These are phyloP conservation scores for Malassezia vespertilionis DNA, from an alignment of 1,284 basidiomycete species.

Conservation along the genomic window DNA sequence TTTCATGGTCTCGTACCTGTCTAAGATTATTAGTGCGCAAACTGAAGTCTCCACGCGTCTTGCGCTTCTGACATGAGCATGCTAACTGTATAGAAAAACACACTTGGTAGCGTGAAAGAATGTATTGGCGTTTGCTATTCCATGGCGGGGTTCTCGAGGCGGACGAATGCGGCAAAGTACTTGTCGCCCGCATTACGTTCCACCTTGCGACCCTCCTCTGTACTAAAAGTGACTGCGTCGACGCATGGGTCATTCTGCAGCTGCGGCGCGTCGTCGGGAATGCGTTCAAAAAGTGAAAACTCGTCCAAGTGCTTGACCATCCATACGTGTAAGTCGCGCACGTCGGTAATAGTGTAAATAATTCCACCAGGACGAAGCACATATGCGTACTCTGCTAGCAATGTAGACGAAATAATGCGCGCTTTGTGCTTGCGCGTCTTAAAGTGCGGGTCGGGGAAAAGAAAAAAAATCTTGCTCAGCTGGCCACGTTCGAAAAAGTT, in stretches of 20 bases:
- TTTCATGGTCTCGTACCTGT: slow-evolving; percentile 86
- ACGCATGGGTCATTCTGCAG: slow-evolving; percentile 52
- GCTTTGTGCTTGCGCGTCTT: slow-evolving; percentile 95
- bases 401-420: slow-evolving; percentile 84
- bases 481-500: slow-evolving; percentile 91
- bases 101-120: background rate
- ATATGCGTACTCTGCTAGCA: slow-evolving; percentile 84
- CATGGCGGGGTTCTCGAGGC: slow-evolving; percentile 25
- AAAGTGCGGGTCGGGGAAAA: slow-evolving; percentile 99
- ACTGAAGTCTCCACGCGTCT: slow-evolving; percentile 83
- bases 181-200: slow-evolving; percentile 81
- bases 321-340: slow-evolving; percentile 86
- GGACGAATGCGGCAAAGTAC: slow-evolving; percentile 69
- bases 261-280: slow-evolving; percentile 63
- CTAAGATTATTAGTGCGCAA: slow-evolving; percentile 85
- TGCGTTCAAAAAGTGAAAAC: slow-evolving; percentile 74
- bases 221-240: slow-evolving; percentile 45
- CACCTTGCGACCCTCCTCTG: slow-evolving; percentile 93
- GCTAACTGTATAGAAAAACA: background rate
- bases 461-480: slow-evolving; percentile 72
- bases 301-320: slow-evolving; percentile 76
- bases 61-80: slow-evolving; percentile 57
- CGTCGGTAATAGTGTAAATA: slow-evolving; percentile 96
- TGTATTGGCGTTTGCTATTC: slow-evolving; percentile 20
- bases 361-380: slow-evolving; percentile 80